Evolutionary conservation across 1,284 basidiomycete genomes (phyloP), one percentile per base, ranked within the genome.

Genomic region (Laetiporus sulphureus): DNA sequence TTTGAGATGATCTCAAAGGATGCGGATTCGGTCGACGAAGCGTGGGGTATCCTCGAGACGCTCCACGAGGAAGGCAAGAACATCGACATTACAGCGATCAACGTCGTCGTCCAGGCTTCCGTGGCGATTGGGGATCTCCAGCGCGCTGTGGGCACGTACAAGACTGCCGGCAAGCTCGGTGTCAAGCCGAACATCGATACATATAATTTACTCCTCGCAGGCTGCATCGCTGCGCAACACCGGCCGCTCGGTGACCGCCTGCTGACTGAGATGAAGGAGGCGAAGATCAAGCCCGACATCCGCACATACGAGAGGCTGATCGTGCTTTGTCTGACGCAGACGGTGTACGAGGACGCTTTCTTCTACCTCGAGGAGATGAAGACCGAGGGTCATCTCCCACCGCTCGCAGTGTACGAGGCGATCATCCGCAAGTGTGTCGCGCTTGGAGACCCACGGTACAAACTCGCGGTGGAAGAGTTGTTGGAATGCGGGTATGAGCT

Each of bases 281-380:
- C 67, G 5, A 63, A 62, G 23, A 54, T 89, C 45, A 61, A 66
- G 36, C 78, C 81, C 10, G 69, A 83, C 54, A 60, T 58, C 29
- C 62, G 64, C 33, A 87, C 80, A 4, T 91, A 82, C 61, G 75
- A 79, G 50, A 65, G 70, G 29, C 69, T 91, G 61, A 75, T 92
- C 47, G 51, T 66, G 12, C 71, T 92, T 3, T 83, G 78, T 55
- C 68, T 91, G 16, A 79, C 79, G 1, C 83, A 88, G 54, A 58
- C 72, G 11, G 69, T 65, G 2, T 93, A 91, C 61, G 89, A 92
- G 56, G 84, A 90, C 53, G 88, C 89, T 0, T 93, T 93, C 65
- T 83, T 79, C 61, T 91, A 87, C 60, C 72, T 93, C 23, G 89
- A 92, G 58, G 83, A 89, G 66, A 87, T 90, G 83, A 91, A 92